Evolutionary conservation across 441 rosid genomes (phyloP), one percentile per base, ranked within the genome.

Genomic region (Biscutella laevigata): DNA sequence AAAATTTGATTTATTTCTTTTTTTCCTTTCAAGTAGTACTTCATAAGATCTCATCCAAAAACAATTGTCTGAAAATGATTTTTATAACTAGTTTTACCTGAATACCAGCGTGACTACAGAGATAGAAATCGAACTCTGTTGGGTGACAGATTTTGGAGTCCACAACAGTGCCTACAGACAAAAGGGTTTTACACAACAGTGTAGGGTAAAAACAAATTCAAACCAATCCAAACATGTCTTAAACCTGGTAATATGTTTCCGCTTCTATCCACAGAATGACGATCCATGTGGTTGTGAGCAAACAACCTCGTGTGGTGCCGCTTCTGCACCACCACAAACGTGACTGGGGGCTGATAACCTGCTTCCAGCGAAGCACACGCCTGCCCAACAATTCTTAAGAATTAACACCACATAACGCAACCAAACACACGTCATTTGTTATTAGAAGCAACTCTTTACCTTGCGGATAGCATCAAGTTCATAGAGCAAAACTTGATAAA

Each of bases 101-200:
- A 59, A 94, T 89, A 19, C 99, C 99, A 54, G 99, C 99, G 71
- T 94, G 99, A 52, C 97, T 86, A 53, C 97, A 88, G 2, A 94
- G 86, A 40, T 94, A 94, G 17, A 94, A 94, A 69, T 94, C 99
- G 25, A 94, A 89, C 40, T 94, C 99, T 0, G 96, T 84, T 3
- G 99, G 99, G 61, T 89, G 99, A 61, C 97, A 94, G 35, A 94
- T 94, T 66, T 84, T 84, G 3, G 96, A 80, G 64, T 94, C 97
- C 53, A 94, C 99, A 0, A 89, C 97, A 4, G 99, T 94, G 17
- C 99, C 97, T 92, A 73, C 12, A 66, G 22, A 30, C 14, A 5
- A 28, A 3, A 4, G 10, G 48, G 15, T 29, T 21, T 9, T 17
- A 17, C 20, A 17, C 20, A 17, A 17, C 20, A 17, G 20, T 17